Percentiles rank a stretch among this genome's conserved stretches.
phyloP scores from a whole-genome alignment of 345 rosid genomes.

The Aquilaria sinensis region DNA sequence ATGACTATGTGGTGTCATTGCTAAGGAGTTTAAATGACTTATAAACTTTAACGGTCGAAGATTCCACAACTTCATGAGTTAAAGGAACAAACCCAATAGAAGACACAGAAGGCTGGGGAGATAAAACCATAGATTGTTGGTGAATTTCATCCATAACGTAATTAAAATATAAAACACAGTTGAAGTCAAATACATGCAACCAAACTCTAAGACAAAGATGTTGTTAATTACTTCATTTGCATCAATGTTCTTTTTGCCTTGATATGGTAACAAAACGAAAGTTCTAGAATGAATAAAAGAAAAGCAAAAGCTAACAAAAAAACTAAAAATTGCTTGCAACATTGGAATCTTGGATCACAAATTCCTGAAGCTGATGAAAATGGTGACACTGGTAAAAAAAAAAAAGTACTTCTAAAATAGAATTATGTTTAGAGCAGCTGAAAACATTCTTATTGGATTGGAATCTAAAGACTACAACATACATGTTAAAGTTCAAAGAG shows the following conservation, averaged over 20 bases:
- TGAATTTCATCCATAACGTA: constrained; percentile 99
- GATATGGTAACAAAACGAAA: constrained; percentile 33
- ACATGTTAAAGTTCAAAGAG: constrained; percentile 1
- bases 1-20: constrained; percentile 79
- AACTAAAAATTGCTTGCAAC: not conserved
- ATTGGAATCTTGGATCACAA: not conserved
- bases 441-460: not conserved
- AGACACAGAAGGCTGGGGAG: constrained; percentile 82
- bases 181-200: constrained; percentile 23
- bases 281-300: not conserved
- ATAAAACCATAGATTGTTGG: constrained; percentile 92
- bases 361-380: constrained; percentile 1
- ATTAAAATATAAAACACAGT: constrained; percentile 16
- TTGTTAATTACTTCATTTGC: constrained; percentile 26
- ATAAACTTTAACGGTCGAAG: constrained; percentile 59
- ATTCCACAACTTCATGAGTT: constrained; percentile 81
- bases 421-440: not conserved
- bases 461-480: not conserved
- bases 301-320: not conserved
- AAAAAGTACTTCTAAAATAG: too few species aligned
- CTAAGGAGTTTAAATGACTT: constrained; percentile 48
- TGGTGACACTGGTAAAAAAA: not conserved
- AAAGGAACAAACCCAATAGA: constrained; percentile 94
- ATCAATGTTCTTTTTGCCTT: constrained; percentile 81
- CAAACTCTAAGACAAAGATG: too few species aligned